These are phyloP conservation scores for Paratrypanosoma confusum DNA, from an alignment of 208 protist species.

Conservation along the genomic window DNA sequence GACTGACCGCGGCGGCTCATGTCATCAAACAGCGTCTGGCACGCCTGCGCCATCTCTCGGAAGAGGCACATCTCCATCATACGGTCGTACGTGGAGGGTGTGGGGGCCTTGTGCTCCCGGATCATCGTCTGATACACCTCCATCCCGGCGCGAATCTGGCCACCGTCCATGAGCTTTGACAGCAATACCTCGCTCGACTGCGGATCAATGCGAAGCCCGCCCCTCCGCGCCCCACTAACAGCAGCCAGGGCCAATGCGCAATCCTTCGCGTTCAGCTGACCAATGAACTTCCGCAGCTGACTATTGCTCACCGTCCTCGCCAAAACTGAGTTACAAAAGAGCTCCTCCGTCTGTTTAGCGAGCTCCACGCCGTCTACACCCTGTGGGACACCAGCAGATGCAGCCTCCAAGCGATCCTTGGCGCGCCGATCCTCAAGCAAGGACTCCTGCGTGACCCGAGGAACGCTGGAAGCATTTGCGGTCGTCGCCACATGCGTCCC, in stretches of 20 bases:
- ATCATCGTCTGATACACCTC: slow-evolving; percentile 66
- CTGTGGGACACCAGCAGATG: no score
- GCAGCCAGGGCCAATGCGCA: slow-evolving; percentile 44
- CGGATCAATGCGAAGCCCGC: slow-evolving; percentile 42
- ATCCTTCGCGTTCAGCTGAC: slow-evolving; percentile 35
- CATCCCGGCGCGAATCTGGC: slow-evolving; percentile 67
- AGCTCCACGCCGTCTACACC: no score
- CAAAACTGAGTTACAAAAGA: slow-evolving; percentile 50
- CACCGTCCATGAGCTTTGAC: slow-evolving; percentile 36
- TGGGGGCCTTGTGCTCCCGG: slow-evolving; percentile 25
- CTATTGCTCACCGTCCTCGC: slow-evolving; percentile 72
- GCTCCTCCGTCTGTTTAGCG: slow-evolving; percentile 42
- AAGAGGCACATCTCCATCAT: slow-evolving; percentile 76
- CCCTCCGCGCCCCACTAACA: slow-evolving; percentile 39
- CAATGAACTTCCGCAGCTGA: slow-evolving; percentile 58
- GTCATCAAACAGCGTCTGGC: slow-evolving; percentile 61
- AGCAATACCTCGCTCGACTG: slow-evolving; percentile 62
- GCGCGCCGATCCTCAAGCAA: no score
- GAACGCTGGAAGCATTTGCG: no score
- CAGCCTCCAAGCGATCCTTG: no score
- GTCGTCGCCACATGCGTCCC: no score
- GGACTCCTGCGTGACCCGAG: no score
- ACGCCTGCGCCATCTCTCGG: slow-evolving; percentile 40
- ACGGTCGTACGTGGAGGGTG: slow-evolving; percentile 49
- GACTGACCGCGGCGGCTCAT: slow-evolving; percentile 44